A percentile compares a stretch with the other conserved stretches of the same genome.
These are phyloP conservation scores for Dryas alaskensis DNA, from an alignment of 306 rosid species.

Conservation along the genomic window DNA sequence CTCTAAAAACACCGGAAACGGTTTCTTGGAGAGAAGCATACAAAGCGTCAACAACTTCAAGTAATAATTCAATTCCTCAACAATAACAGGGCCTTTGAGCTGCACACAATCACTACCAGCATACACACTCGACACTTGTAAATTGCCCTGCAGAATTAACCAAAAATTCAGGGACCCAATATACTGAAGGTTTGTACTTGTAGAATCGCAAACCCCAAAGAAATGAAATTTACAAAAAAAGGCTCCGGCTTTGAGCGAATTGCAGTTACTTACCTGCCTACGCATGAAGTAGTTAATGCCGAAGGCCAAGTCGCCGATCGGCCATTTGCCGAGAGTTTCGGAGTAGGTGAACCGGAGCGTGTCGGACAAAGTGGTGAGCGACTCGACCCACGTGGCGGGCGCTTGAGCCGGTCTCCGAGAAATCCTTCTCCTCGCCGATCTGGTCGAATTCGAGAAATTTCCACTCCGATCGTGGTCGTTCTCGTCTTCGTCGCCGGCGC, in stretches of 20 bases:
- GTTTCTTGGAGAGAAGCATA: constrained; percentile 82
- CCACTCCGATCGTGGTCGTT: constrained; percentile 45
- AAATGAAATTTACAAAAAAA: background rate
- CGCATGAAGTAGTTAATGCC: constrained; percentile 92
- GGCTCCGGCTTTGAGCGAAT: constrained; percentile 4
- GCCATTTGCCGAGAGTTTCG: constrained; percentile 94
- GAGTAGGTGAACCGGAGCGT: constrained; percentile 86
- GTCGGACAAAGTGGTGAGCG: constrained; percentile 73
- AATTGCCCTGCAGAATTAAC: constrained; percentile 60
- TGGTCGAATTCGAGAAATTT: constrained; percentile 50
- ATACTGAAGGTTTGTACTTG: background rate
- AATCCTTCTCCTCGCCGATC: constrained; percentile 62
- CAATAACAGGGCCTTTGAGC: constrained; percentile 68
- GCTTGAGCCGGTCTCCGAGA: constrained; percentile 94
- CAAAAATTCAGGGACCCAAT: background rate
- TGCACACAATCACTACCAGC: constrained; percentile 70
- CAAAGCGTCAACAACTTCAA: constrained; percentile 78
- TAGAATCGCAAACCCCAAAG: background rate
- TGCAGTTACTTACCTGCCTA: constrained; percentile 59
- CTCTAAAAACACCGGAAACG: constrained; percentile 85
- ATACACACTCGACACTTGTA: constrained; percentile 85
- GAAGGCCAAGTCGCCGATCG: constrained; percentile 96
- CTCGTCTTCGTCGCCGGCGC: background rate
- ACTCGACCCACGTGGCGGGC: constrained; percentile 82
- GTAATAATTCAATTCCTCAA: constrained; percentile 59